Evolutionary conservation across 2,329 filamentous ascomycete genomes (phyloP).

Genomic region (Xylariomycetidae sp.): DNA sequence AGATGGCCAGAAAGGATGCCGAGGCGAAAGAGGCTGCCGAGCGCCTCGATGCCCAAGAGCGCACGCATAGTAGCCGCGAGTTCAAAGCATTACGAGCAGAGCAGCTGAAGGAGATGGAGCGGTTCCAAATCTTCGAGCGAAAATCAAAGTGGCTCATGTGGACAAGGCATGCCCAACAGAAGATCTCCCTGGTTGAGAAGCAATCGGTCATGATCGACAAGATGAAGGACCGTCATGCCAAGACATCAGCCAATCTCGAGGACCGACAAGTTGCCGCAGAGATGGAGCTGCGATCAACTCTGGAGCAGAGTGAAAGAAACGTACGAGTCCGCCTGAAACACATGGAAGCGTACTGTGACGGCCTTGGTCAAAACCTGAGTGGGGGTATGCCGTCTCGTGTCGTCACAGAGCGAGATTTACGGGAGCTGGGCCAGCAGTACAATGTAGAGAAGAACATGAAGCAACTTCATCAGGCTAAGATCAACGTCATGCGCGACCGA

Average conservation of each 20-base stretch:
- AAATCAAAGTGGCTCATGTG: constrained; percentile 47
- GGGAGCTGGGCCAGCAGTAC: constrained; percentile 58
- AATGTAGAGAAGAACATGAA: constrained; percentile 56
- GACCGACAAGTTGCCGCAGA: constrained; percentile 59
- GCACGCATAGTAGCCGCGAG: constrained; percentile 38
- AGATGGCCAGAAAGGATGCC: constrained; percentile 37
- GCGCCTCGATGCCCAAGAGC: constrained; percentile 38
- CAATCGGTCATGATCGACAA: constrained; percentile 45
- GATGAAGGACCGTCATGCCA: constrained; percentile 51
- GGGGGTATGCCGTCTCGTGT: constrained; percentile 41
- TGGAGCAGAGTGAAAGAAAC: constrained; percentile 54
- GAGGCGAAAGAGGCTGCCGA: constrained; percentile 38
- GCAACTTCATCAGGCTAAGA: constrained; percentile 53
- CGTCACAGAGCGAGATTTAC: constrained; percentile 56
- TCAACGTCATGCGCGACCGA: constrained; percentile 62
- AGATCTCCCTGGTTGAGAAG: constrained; percentile 40
- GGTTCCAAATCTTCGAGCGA: constrained; percentile 46
- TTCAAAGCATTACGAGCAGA: constrained; percentile 39
- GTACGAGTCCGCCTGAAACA: constrained; percentile 56
- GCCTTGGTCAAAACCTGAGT: constrained; percentile 38
- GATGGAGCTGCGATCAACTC: constrained; percentile 50
- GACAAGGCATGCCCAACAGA: constrained; percentile 45
- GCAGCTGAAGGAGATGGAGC: constrained; percentile 47
- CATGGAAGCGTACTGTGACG: constrained; percentile 63
- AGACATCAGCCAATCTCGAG: constrained; percentile 51